A percentile compares a stretch with the other conserved stretches of the same genome.
phyloP scores from a whole-genome alignment of 805 yeast genomes.

The Blastobotrys mokoenaii region DNA sequence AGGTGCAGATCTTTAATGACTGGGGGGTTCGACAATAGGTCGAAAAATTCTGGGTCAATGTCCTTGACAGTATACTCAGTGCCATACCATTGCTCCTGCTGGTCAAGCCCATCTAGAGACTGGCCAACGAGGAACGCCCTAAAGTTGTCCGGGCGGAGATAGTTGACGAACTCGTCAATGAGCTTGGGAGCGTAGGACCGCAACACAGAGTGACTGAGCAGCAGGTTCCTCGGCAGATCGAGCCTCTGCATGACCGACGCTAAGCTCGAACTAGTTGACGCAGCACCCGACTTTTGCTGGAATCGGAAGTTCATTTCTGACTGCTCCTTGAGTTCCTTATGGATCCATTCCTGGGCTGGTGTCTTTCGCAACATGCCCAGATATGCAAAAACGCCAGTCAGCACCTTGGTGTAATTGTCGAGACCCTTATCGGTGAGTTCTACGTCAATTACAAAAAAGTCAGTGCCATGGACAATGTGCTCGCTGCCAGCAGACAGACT shows the following conservation, averaged over 20 bases:
- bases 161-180: constrained; percentile 41
- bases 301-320: constrained; percentile 67
- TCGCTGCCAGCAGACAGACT: constrained; percentile 63
- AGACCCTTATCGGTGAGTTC: constrained; percentile 70
- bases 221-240: constrained; percentile 51
- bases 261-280: constrained; percentile 62
- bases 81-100: constrained; percentile 81
- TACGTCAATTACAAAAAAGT: constrained; percentile 58
- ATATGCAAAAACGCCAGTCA: constrained; percentile 61
- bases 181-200: constrained; percentile 50
- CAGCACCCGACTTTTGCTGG: constrained; percentile 65
- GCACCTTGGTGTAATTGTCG: constrained; percentile 49
- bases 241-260: constrained; percentile 53
- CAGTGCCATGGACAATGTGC: constrained; percentile 50
- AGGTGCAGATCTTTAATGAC: constrained; percentile 34
- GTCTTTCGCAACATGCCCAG: constrained; percentile 47
- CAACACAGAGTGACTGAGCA: constrained; percentile 50
- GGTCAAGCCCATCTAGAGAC: constrained; percentile 40
- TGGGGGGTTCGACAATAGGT: constrained; percentile 25
- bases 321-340: constrained; percentile 64
- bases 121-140: constrained; percentile 48
- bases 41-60: constrained; percentile 34
- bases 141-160: constrained; percentile 51
- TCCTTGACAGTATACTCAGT: constrained; percentile 57
- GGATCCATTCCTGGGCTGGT: constrained; percentile 72